Evolutionary conservation across 2,329 filamentous ascomycete species (phyloP), one percentile per base, ranked within the genome.

Genomic region (Paramyrothecium roridum): DNA sequence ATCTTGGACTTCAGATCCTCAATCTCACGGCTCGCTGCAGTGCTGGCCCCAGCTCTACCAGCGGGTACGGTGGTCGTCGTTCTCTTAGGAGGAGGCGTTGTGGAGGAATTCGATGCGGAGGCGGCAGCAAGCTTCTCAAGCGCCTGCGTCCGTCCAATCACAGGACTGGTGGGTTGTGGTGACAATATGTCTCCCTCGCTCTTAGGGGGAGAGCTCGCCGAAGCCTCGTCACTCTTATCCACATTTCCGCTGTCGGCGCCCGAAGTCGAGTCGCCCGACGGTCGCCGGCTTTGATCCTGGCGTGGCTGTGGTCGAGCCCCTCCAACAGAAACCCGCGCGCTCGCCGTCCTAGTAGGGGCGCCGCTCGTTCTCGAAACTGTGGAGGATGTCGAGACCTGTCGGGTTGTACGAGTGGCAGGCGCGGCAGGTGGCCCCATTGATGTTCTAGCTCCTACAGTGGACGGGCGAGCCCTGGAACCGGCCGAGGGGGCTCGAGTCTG

Each of bases 1-100:
- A 98, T 76, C 69, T 96, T 97, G 0, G 91, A 87, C 68, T 96
- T 92, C 17, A 97, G 77, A 61, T 96, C 91, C 62, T 97, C 93
- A 20, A 93, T 85, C 65, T 96, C 89, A 59, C 88, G 81, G 21
- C 75, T 80, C 2, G 81, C 73, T 1, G 81, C 77, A 8, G 82
- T 80, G 55, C 72, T 77, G 3, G 74, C 75, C 13, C 78, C 77
- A 21, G 70, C 22, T 63, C 67, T 61, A 17, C 63, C 54, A 26
- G 66, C 61, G 13, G 69, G 59, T 34, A 61, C 55, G 26, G 68
- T 60, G 3, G 69, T 60, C 40, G 68, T 26, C 20, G 69, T 59
- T 45, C 67, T 70, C 48, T 62, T 67, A 34, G 63, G 57, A 3
- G 70, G 62, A 21, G 72, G 65, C n/a, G 74, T 65, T 3, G 70